Evolutionary conservation across 495 filamentous ascomycete species (phyloP).

Genomic region (Thozetella sp.): DNA sequence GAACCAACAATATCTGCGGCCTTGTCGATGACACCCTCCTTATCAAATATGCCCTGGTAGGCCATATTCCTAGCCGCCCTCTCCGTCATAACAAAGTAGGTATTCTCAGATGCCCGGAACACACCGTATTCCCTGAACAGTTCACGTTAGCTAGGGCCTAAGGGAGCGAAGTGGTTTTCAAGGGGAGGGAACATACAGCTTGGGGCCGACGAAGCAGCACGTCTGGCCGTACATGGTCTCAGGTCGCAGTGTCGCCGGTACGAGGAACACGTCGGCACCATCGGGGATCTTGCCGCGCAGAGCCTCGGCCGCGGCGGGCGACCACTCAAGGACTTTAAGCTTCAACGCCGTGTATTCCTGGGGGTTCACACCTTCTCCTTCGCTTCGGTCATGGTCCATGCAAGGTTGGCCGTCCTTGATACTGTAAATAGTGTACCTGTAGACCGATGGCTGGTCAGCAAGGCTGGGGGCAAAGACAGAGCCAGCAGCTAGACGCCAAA

Average conservation of each 20-base stretch:
- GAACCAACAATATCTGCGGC: conserved; percentile 72
- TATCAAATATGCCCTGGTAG: conserved; percentile 83
- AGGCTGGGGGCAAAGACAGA: no score
- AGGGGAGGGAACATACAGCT: conserved; percentile 10
- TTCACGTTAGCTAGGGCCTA: not conserved
- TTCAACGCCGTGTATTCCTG: conserved; percentile 95
- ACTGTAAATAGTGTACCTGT: conserved; percentile 83
- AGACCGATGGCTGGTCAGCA: not conserved
- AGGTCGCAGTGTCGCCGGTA: conserved; percentile 88
- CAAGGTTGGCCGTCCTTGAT: conserved; percentile 97
- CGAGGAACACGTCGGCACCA: conserved; percentile 81
- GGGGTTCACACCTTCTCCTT: conserved; percentile 86
- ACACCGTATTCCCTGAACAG: conserved; percentile 71
- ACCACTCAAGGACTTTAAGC: conserved; percentile 86
- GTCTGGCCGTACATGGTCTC: conserved; percentile 99
- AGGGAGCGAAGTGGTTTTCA: no score
- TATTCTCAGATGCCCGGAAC: conserved; percentile 80
- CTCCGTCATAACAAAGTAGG: conserved; percentile 85
- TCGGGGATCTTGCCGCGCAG: conserved; percentile 80
- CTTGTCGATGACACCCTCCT: conserved; percentile 74
- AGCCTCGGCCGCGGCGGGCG: conserved; percentile 64
- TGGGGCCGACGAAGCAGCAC: conserved; percentile 90
- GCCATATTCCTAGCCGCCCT: conserved; percentile 94
- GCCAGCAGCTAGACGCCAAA: no score
- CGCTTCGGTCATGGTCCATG: conserved; percentile 93